These are phyloP conservation scores for Lumnitzera littorea DNA, from an alignment of 345 rosid species.

Conservation along the genomic window DNA sequence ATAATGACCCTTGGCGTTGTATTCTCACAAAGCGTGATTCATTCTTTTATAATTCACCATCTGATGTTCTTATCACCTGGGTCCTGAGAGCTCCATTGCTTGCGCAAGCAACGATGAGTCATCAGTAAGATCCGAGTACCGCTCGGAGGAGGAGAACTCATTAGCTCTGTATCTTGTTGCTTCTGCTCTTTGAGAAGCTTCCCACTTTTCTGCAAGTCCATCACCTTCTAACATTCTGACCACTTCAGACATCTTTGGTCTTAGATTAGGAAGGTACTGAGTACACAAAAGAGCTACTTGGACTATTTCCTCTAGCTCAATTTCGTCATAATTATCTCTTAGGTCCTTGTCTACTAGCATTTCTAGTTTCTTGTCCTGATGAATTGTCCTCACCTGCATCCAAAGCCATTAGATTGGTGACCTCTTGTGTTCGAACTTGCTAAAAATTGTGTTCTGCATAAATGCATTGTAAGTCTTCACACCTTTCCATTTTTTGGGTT, in stretches of 20 bases:
- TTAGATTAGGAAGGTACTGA: slow-evolving; percentile 15
- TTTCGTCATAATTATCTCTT: slow-evolving; percentile 12
- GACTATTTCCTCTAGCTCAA: slow-evolving; percentile 24
- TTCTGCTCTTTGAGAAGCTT: slow-evolving; percentile 18
- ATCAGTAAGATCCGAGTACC: slow-evolving; percentile 16
- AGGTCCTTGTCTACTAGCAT: slow-evolving; percentile 20
- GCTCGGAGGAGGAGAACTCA: slow-evolving; percentile 13
- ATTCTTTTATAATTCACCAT: too few relatives aligned
- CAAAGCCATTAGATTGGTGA: background rate
- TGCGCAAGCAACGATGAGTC: slow-evolving; percentile 17
- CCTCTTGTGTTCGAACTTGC: background rate
- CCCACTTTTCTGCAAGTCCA: slow-evolving; percentile 26
- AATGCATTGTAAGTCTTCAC: too few relatives aligned
- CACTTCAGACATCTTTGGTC: slow-evolving; percentile 31
- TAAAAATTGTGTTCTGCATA: too few relatives aligned
- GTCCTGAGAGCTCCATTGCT: slow-evolving; percentile 26
- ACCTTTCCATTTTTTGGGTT: too few relatives aligned
- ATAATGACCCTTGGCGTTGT: too few relatives aligned
- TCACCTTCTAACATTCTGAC: slow-evolving; percentile 28
- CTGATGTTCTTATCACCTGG: slow-evolving; percentile 10
- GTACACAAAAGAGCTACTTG: slow-evolving; percentile 26
- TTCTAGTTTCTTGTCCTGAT: slow-evolving; percentile 16
- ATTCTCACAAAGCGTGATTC: too few relatives aligned
- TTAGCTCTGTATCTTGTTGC: slow-evolving; percentile 7
- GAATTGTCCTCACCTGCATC: slow-evolving; percentile 18